Percentiles rank a stretch among this genome's conserved stretches.
Conservation (phyloP, 768 basidiomycete genomes). For the Suillus luteus region DNA sequence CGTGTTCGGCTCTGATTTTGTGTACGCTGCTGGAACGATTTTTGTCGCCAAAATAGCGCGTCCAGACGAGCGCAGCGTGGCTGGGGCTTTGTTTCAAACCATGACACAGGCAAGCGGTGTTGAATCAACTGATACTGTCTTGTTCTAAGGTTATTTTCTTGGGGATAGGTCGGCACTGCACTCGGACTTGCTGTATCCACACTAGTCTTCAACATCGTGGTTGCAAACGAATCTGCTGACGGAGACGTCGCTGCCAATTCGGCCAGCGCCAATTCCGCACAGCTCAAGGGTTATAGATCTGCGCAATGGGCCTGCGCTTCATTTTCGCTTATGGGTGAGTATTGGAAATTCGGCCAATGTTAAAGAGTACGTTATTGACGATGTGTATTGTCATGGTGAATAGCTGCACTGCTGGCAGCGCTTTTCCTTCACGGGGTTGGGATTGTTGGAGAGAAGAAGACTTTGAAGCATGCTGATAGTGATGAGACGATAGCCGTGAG, state of each 20-base stretch:
- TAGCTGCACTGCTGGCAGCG: constrained; percentile 35
- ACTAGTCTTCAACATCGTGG: constrained; percentile 63
- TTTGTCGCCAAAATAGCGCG: constrained; percentile 64
- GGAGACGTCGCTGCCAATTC: constrained; percentile 35
- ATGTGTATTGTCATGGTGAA: not conserved
- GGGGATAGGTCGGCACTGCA: constrained; percentile 58
- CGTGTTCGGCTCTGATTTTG: constrained; percentile 79
- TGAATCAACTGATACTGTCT: not conserved
- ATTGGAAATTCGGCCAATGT: not conserved
- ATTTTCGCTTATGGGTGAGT: constrained; percentile 57
- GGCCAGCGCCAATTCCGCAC: constrained; percentile 32
- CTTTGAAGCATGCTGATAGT: constrained; percentile 12
- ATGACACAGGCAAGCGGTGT: constrained; percentile 61
- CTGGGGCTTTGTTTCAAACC: constrained; percentile 77
- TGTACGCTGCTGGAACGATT: constrained; percentile 66
- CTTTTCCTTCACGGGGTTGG: constrained; percentile 44
- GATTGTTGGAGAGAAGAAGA: constrained; percentile 37
- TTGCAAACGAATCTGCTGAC: constrained; percentile 32
- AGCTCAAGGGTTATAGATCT: constrained; percentile 55
- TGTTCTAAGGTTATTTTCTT: not conserved
- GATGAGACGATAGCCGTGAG: constrained; percentile 26
- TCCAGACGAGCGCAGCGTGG: constrained; percentile 73
- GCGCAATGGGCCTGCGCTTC: constrained; percentile 68
- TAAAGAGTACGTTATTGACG: not conserved
- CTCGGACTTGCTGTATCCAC: constrained; percentile 73